These are phyloP conservation scores for Pterocarpus santalinus DNA, from an alignment of 306 rosid species.

Conservation along the genomic window DNA sequence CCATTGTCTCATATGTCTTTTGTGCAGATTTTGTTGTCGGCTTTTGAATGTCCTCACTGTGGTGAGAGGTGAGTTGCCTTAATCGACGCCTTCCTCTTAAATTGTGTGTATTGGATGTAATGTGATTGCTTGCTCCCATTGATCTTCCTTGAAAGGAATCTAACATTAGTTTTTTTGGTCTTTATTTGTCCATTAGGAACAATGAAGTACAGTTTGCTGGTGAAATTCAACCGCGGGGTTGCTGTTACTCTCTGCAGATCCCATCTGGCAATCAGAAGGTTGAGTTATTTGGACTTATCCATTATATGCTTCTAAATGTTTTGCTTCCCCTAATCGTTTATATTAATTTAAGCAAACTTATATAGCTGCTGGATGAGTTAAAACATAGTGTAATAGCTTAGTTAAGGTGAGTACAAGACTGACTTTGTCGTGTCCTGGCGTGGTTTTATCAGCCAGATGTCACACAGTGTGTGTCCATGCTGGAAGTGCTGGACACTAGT, in stretches of 20 bases:
- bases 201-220: conserved; percentile 99
- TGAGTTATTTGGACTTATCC: conserved; percentile 28
- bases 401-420: background rate
- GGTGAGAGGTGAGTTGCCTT: conserved; percentile 76
- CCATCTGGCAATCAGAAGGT: conserved; percentile 79
- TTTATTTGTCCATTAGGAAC: conserved; percentile 60
- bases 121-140: background rate
- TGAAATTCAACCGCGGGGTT: conserved; percentile 89
- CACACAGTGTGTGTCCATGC: conserved; percentile 1
- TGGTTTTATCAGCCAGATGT: conserved; percentile 7
- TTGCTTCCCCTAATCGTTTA: background rate
- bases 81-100: conserved; percentile 21
- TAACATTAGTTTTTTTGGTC: conserved; percentile 24
- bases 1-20: background rate
- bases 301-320: conserved; percentile 4
- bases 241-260: conserved; percentile 73
- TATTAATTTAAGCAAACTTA: conserved; percentile 13
- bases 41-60: conserved; percentile 93
- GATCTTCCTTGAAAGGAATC: conserved; percentile 6
- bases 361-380: conserved; percentile 26
- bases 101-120: conserved; percentile 2
- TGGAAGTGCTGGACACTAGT: conserved; percentile 17
- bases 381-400: background rate
- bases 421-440: conserved; percentile 4
- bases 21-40: conserved; percentile 84